phyloP scores from a whole-genome alignment of 1,284 basidiomycete species.

The Pseudozyma sp. region DNA sequence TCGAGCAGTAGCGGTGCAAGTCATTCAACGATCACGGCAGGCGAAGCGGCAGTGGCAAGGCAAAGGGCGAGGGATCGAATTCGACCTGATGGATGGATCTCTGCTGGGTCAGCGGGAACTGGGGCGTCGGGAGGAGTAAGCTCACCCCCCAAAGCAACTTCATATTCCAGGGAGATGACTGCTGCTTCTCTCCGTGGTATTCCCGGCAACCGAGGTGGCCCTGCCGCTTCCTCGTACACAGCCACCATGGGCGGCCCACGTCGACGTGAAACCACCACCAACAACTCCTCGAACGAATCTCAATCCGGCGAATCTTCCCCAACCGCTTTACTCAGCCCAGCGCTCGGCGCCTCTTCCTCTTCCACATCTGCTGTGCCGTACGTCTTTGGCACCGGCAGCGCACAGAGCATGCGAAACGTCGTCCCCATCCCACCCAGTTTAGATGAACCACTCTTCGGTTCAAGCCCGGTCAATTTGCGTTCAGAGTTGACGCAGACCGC shows the following conservation, averaged over 20 bases:
- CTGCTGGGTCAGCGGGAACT: conserved; percentile 11
- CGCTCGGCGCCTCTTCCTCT: conserved; percentile 6
- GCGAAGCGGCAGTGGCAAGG: conserved; percentile 20
- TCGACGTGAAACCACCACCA: conserved; percentile 9
- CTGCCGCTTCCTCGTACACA: neutral
- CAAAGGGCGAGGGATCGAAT: conserved; percentile 34
- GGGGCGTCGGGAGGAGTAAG: conserved; percentile 19
- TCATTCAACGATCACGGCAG: conserved; percentile 16
- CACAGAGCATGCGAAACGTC: neutral
- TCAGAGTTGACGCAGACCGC: conserved; percentile 29
- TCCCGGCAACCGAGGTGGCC: conserved; percentile 5
- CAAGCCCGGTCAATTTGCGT: conserved; percentile 25
- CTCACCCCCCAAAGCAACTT: conserved; percentile 17
- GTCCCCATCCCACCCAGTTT: conserved; percentile 16
- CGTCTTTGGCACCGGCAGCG: neutral
- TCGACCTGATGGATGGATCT: conserved; percentile 41
- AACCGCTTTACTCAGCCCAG: conserved; percentile 32
- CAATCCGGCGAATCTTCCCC: conserved; percentile 33
- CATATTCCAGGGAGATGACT: conserved; percentile 4
- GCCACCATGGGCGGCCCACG: neutral
- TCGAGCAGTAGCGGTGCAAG: conserved; percentile 25
- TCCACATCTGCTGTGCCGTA: neutral
- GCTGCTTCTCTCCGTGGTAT: conserved; percentile 24
- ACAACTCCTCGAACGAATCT: conserved; percentile 33
- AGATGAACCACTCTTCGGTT: conserved; percentile 48